A percentile compares a stretch with the other conserved stretches of the same genome.
phyloP scores from a whole-genome alignment of 495 filamentous ascomycete genomes.

The Hyaloscypha variabilis region DNA sequence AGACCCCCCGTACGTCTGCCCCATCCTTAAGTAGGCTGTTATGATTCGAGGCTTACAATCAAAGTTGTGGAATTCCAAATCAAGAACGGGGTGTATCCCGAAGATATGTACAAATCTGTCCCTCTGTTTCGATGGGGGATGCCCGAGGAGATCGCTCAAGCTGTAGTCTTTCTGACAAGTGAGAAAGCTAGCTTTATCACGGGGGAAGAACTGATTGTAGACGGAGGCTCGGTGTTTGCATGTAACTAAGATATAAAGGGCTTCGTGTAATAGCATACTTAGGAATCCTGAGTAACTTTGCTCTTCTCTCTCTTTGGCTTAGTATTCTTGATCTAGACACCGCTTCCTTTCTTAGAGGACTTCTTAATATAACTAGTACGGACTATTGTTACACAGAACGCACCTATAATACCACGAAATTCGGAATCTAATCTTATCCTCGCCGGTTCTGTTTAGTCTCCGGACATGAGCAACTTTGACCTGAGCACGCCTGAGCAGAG shows the following conservation, averaged over 20 bases:
- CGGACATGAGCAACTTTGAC: too few species aligned
- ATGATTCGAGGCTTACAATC: constrained; percentile 2
- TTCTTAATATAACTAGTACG: too few species aligned
- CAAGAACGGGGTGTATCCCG: background rate
- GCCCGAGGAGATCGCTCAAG: constrained; percentile 11
- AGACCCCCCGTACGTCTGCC: background rate
- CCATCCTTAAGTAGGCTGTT: background rate
- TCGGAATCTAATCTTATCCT: too few species aligned
- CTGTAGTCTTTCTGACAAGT: constrained; percentile 4
- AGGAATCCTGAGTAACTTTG: too few species aligned
- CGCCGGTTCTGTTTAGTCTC: too few species aligned
- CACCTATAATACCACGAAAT: too few species aligned
- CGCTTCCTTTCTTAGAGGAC: too few species aligned
- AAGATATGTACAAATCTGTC: constrained; percentile 6
- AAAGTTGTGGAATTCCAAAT: constrained; percentile 6
- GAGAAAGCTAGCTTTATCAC: constrained; percentile 6
- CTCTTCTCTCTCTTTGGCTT: too few species aligned
- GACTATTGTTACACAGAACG: too few species aligned
- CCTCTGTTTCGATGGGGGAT: constrained; percentile 4
- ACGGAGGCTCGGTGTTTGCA: background rate
- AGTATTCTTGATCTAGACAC: too few species aligned
- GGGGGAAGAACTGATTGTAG: background rate
- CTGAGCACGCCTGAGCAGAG: too few species aligned
- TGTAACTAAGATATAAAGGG: background rate
- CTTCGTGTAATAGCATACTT: too few species aligned